Evolutionary conservation across 1,284 basidiomycete species (phyloP).

Genomic region (Papiliotrema fonsecae): DNA sequence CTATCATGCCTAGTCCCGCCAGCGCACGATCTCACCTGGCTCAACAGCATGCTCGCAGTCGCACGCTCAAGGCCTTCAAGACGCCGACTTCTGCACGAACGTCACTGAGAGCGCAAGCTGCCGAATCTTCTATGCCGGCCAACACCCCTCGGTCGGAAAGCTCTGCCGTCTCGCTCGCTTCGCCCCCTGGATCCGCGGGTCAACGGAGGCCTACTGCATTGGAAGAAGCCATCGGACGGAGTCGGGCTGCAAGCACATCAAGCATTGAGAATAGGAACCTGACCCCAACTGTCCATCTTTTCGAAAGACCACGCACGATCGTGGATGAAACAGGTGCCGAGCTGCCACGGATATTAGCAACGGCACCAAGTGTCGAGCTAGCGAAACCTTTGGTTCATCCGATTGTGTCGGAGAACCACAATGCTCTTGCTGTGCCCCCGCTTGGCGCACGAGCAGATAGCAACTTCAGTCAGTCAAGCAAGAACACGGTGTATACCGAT

Average conservation of each 20-base stretch:
- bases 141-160: too few species aligned
- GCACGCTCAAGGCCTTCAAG: constrained; percentile 35
- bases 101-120: neutral
- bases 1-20: constrained; percentile 10
- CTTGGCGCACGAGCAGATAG: constrained; percentile 9
- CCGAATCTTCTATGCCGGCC: neutral
- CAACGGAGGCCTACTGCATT: constrained; percentile 18
- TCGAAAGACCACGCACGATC: neutral
- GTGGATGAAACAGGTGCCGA: neutral
- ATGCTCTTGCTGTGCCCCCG: neutral
- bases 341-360: neutral
- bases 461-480: constrained; percentile 10
- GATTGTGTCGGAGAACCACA: constrained; percentile 4
- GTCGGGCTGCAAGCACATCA: constrained; percentile 19
- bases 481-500: constrained; percentile 23
- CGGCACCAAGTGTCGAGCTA: neutral
- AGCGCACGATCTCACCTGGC: constrained; percentile 34
- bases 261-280: neutral
- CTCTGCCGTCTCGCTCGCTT: too few species aligned
- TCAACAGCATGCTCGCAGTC: constrained; percentile 35
- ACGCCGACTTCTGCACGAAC: constrained; percentile 15
- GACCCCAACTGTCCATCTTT: too few species aligned
- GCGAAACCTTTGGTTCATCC: constrained; percentile 15
- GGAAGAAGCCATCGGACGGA: constrained; percentile 28
- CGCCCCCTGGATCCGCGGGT: too few species aligned